Percentiles rank a stretch among this genome's conserved stretches.
Evolutionary conservation across 1,139 yeast species (phyloP).

Genomic region (Nakaseomyces nivariensis): DNA sequence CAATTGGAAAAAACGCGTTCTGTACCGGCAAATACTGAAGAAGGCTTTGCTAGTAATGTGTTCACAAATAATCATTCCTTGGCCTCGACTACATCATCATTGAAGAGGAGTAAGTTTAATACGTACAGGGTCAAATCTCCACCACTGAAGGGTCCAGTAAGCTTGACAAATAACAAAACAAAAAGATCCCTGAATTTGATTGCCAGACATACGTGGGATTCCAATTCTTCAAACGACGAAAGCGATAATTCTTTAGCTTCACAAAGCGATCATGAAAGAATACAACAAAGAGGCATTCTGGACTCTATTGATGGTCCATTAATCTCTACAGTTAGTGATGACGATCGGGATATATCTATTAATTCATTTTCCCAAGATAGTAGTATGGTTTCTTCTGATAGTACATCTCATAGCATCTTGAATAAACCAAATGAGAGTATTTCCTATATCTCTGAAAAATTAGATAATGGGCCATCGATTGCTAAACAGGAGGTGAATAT

Average conservation of each 20-base stretch:
- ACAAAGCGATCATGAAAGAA: background rate
- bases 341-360: slow-evolving; percentile 3
- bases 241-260: background rate
- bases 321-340: slow-evolving; percentile 5
- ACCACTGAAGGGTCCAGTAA: background rate
- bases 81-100: slow-evolving; percentile 23
- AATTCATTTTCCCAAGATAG: slow-evolving; percentile 4
- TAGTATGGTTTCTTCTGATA: slow-evolving; percentile 4
- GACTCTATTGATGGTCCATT: slow-evolving; percentile 9
- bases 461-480: background rate
- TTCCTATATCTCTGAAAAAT: slow-evolving; percentile 3
- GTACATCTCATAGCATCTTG: slow-evolving; percentile 3
- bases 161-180: background rate
- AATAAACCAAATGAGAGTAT: slow-evolving; percentile 1
- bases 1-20: slow-evolving; percentile 5
- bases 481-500: background rate
- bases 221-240: background rate
- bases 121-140: slow-evolving; percentile 19
- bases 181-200: background rate
- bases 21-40: slow-evolving; percentile 1
- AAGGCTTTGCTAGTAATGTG: background rate
- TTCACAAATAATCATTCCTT: slow-evolving; percentile 10
- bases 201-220: slow-evolving; percentile 2
- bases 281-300: background rate
- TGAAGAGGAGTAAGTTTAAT: slow-evolving; percentile 27